Base-by-base conservation (phyloP, 1,139 yeast species). In the Schwanniomyces etchellsii region DNA sequence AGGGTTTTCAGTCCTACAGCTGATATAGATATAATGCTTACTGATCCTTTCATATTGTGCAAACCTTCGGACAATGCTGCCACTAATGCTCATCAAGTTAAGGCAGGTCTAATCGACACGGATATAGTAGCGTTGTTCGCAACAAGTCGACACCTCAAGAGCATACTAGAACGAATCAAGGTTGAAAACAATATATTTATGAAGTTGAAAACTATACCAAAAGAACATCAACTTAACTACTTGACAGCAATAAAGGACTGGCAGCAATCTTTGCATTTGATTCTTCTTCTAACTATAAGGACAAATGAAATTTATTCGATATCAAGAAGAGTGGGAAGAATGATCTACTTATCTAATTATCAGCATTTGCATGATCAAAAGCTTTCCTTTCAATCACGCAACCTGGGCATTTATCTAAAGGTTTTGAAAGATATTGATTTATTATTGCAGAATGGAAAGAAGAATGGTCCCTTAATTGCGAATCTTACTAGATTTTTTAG, bases 401-500 rank as follows among this genome's bases (percentile, higher is more conserved):
- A 57, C 29, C 36, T 47, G 4, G 33, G 32, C 10, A 59, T 44
- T 34, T 66, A 52, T 43, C 61, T 50, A 34, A 48, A 38, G 26
- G 35, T 60, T 2, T 43, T 75, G 26, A 54, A 48, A 10, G 52
- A 52, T 12, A 52, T 71, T 39, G 71, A 70, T 21, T 70, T 64
- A 4, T 50, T 57, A 26, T 71, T 74, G 47, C 64, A 64, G 34
- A 52, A 61, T 4, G 49, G 72, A 10, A 74, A 61, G 41, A 74
- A 70, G 39, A 77, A 74, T 42, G 76, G 76, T 9, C 60, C 71
- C 12, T 46, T 77, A 15, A 53, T 75, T 23, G 74, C 80, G 5
- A 63, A 65, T 5, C 55, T 76, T 24, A 60, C 77, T 0, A 60
- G 74, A 34, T 62, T 70, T 23, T 56, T 77, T 2, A 57, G 78